Evolutionary conservation across 2,329 filamentous ascomycete species (phyloP).

Genomic region (Aspergillus oerlinghausenensis): DNA sequence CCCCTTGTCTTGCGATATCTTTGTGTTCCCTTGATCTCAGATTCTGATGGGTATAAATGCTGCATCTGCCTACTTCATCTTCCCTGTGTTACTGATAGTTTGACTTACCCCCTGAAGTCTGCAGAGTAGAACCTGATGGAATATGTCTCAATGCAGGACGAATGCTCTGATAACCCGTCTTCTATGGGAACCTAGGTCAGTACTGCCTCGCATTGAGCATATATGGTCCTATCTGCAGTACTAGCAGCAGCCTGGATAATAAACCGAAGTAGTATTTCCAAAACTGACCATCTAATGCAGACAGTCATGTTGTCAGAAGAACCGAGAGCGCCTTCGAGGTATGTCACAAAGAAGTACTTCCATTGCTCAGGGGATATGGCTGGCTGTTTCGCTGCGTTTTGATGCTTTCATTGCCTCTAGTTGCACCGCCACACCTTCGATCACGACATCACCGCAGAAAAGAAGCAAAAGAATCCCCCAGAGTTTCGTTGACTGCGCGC

Average conservation of each 20-base stretch:
- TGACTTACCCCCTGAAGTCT: background rate
- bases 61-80: background rate
- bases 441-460: background rate
- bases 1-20: background rate
- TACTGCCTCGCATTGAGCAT: constrained; percentile 2
- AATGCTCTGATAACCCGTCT: constrained; percentile 25
- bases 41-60: background rate
- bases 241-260: background rate
- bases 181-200: constrained; percentile 31
- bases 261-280: constrained; percentile 11
- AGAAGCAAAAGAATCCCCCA: background rate
- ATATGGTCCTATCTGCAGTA: background rate
- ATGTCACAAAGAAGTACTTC: background rate
- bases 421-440: constrained; percentile 21
- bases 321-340: background rate
- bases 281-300: constrained; percentile 14
- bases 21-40: background rate
- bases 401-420: constrained; percentile 4
- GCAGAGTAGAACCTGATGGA: background rate
- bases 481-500: background rate
- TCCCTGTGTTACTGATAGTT: background rate
- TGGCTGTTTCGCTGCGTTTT: constrained; percentile 15
- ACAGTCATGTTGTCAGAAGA: background rate
- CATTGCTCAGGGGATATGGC: constrained; percentile 10
- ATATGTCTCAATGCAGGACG: constrained; percentile 15